Evolutionary conservation across 148 eudicot genomes (phyloP).

Genomic region (Linanthus parryae): DNA sequence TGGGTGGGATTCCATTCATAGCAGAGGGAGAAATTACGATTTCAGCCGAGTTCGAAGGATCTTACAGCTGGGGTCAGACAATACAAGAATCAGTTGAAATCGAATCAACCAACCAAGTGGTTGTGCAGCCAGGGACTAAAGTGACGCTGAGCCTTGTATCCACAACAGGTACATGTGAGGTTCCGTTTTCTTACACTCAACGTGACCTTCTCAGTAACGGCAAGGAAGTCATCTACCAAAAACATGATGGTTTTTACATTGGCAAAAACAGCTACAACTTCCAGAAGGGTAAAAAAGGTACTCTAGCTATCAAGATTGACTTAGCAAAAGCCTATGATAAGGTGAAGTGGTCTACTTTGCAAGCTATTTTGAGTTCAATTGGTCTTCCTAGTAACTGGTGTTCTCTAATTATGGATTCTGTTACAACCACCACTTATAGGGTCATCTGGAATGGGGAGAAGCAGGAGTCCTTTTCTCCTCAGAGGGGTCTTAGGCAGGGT

Average conservation of each 20-base stretch:
- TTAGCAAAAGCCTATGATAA: too few species aligned
- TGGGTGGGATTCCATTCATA: not conserved
- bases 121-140: not conserved
- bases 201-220: not conserved
- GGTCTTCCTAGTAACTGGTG: too few species aligned
- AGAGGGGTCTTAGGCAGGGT: too few species aligned
- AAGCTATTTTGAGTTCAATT: too few species aligned
- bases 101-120: not conserved
- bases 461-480: too few species aligned
- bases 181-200: not conserved
- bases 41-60: not conserved
- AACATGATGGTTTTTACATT: not conserved
- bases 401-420: too few species aligned
- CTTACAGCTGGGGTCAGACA: not conserved
- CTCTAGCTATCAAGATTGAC: too few species aligned
- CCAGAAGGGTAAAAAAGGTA: too few species aligned
- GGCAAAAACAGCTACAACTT: not conserved
- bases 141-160: not conserved
- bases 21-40: not conserved
- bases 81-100: not conserved
- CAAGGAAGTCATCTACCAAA: not conserved
- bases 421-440: too few species aligned
- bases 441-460: too few species aligned
- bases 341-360: too few species aligned
- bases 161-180: not conserved